Conservation (phyloP, 139 green algal genomes). For the Closterium sp. region DNA sequence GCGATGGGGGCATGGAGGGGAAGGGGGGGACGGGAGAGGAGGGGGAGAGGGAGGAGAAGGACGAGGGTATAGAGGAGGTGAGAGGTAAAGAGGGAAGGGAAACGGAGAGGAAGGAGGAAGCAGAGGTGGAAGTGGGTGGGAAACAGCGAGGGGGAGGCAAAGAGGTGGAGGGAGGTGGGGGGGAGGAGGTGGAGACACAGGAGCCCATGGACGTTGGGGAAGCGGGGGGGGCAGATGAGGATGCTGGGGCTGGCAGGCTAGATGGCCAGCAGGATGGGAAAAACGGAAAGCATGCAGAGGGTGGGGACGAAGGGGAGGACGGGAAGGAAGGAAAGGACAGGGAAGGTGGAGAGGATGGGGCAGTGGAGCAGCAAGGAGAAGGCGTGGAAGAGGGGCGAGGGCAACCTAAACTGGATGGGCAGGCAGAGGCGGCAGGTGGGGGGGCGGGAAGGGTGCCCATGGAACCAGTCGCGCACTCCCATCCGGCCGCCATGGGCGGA, state of each 20-base stretch:
- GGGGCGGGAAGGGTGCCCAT: no score
- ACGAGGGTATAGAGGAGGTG: neutral
- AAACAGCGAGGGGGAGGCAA: neutral
- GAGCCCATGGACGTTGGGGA: neutral
- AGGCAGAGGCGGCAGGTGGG: neutral
- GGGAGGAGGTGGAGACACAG: neutral
- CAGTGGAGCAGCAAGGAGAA: neutral
- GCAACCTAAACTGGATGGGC: neutral
- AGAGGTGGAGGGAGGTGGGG: neutral
- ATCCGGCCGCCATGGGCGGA: no score
- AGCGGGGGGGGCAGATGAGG: neutral
- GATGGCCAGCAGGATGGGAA: no score
- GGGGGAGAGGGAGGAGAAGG: neutral
- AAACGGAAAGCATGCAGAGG: neutral
- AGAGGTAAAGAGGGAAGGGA: neutral
- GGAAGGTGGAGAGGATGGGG: neutral
- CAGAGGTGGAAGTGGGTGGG: neutral
- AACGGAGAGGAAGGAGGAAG: neutral
- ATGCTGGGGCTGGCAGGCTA: no score
- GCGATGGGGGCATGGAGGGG: neutral
- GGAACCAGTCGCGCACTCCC: no score
- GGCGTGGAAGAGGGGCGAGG: neutral
- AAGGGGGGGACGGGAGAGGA: neutral
- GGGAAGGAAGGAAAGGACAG: neutral
- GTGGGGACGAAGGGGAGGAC: neutral